Evolutionary conservation across 2,329 filamentous ascomycete genomes (phyloP).

Genomic region (Lecanicillium sp.): DNA sequence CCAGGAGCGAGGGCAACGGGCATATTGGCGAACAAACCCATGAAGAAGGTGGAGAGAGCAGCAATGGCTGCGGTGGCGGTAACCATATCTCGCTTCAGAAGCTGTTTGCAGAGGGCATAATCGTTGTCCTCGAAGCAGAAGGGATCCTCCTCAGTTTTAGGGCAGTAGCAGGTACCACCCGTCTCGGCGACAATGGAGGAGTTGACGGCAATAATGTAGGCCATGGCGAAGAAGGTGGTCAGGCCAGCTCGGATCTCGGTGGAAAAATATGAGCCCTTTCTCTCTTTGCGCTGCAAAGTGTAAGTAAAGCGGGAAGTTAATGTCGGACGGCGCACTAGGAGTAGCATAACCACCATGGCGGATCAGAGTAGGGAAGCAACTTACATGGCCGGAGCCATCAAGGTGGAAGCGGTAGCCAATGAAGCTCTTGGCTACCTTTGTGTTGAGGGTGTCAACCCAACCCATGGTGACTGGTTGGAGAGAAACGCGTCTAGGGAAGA

Average conservation of each 20-base stretch:
- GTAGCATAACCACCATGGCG: too few relatives aligned
- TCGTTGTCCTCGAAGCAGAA: constrained; percentile 45
- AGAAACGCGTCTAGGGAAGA: constrained; percentile 2
- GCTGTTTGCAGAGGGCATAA: constrained; percentile 56
- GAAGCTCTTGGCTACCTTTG: constrained; percentile 52
- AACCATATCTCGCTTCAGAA: constrained; percentile 69
- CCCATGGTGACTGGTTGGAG: constrained; percentile 26
- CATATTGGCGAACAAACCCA: constrained; percentile 77
- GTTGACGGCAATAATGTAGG: constrained; percentile 48
- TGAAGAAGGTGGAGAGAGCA: constrained; percentile 70
- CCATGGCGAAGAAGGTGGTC: constrained; percentile 66
- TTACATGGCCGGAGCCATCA: constrained; percentile 75
- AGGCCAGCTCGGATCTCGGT: constrained; percentile 79
- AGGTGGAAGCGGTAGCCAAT: constrained; percentile 71
- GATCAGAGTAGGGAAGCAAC: too few relatives aligned
- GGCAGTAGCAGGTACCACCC: constrained; percentile 71
- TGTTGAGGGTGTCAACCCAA: constrained; percentile 44
- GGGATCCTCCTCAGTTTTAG: constrained; percentile 39
- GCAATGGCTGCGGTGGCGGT: constrained; percentile 81
- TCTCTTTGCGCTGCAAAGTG: constrained; percentile 50
- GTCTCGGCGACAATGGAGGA: constrained; percentile 50
- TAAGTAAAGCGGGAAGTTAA: too few relatives aligned
- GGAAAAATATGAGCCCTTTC: constrained; percentile 69
- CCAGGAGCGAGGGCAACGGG: constrained; percentile 33
- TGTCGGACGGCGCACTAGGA: too few relatives aligned